A percentile compares a stretch with the other conserved stretches of the same genome.
phyloP scores from a whole-genome alignment of 2,329 filamentous ascomycete species.

The Didymosphaeria variabile region DNA sequence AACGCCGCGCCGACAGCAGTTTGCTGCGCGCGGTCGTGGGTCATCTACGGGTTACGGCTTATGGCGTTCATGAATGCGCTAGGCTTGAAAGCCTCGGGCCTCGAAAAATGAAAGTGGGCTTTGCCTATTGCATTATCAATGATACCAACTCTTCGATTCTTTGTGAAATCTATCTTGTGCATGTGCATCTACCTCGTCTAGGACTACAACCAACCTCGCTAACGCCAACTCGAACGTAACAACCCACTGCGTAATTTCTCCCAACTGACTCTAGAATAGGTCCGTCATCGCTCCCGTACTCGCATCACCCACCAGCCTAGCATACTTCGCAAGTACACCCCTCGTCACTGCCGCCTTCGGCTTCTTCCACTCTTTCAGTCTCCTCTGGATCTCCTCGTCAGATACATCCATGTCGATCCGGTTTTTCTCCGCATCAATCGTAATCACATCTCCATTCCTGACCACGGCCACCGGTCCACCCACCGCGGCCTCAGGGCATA shows the following conservation, averaged over 20 bases:
- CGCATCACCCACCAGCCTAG: slow-evolving; percentile 85
- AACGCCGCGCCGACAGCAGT: slow-evolving; percentile 30
- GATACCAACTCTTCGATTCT: slow-evolving; percentile 9
- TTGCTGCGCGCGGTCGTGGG: slow-evolving; percentile 35
- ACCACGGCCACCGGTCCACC: slow-evolving; percentile 90
- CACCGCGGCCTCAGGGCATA: slow-evolving; percentile 87
- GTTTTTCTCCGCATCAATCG: slow-evolving; percentile 85
- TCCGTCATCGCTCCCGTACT: slow-evolving; percentile 92
- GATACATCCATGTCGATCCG: slow-evolving; percentile 74
- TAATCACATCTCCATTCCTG: slow-evolving; percentile 79
- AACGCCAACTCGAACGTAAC: neutral
- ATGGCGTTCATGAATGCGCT: slow-evolving; percentile 48
- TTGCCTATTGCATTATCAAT: slow-evolving; percentile 34
- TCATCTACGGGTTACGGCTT: slow-evolving; percentile 46
- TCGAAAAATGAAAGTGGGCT: slow-evolving; percentile 44
- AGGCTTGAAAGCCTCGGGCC: slow-evolving; percentile 45
- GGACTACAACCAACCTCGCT: neutral
- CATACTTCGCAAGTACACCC: slow-evolving; percentile 91
- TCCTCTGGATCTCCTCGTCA: slow-evolving; percentile 73
- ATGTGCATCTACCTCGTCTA: slow-evolving; percentile 4
- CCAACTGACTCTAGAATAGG: slow-evolving; percentile 60
- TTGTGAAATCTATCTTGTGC: neutral
- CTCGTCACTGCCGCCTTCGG: slow-evolving; percentile 78
- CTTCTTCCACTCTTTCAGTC: slow-evolving; percentile 73
- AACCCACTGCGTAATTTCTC: neutral